Evolutionary conservation across 495 filamentous ascomycete genomes (phyloP), one percentile per base, ranked within the genome.

Genomic region (Elasticomyces elasticus): DNA sequence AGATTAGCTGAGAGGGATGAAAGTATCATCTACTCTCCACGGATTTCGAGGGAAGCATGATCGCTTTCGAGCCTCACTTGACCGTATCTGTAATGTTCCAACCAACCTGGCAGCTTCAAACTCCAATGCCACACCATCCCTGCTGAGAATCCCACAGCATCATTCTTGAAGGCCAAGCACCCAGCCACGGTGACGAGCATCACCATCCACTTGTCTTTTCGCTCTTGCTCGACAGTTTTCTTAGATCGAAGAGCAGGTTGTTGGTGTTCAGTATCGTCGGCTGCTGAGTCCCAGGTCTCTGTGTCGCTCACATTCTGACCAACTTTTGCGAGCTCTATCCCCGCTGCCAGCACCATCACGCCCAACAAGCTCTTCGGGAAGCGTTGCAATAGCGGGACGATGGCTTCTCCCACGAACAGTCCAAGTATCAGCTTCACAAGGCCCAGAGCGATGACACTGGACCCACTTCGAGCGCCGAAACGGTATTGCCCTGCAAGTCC

Each of bases 381-480:
- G 5, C 71, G 70, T 23, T 72, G 67, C 12, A 97, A 68, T 23
- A 90, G 59, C n/a, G 69, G 71, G 6, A 91, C 67, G 35, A 94
- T 70, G 1, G 77, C 75, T 44, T 85, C 78, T 0, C 86, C 84
- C 41, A 85, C 85, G 9, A 87, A 59, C 1, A 95, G 40, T 0
- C 91, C 90, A 5, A 95, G 71, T 3, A 82, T 7, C 7, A 95
- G 68, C 66, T 96, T 97, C 33, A 86, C 69, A 0, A 78, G 20
- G 0, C 91, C 91, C 0, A 96, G 76, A 42, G 94, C 64, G 40
- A 95, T 80, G 35, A 95, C 76, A 59, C 83, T 86, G 0, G 86
- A 78, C 1, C 91, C 91, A 28, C 86, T 92, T 12, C 90, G 81
- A 5, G 90, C 89, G 1, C 91, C 91, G 58, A 95, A 97, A 2